Base-by-base conservation (phyloP, 1,284 basidiomycete genomes). In the Ceratobasidium sp. region DNA sequence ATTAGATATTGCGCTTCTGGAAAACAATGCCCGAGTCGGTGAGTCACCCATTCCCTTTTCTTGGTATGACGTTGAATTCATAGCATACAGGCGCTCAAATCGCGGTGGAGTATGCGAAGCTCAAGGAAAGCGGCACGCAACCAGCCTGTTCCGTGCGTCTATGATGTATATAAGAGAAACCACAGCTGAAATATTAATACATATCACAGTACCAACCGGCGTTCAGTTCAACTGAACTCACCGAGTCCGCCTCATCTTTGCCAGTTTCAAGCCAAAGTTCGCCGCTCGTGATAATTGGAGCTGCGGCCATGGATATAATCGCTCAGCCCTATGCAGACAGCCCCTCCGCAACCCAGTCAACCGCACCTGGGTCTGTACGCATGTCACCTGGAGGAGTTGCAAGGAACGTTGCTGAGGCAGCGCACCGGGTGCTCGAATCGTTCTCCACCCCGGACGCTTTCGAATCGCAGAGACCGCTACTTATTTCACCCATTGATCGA, bases 1-100 rank as follows among this genome's bases (percentile, higher is more conserved):
- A 66, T 66, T 52, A 90, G 97, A 99, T 85, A 88, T 97, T 79
- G 96, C 94, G 5, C 87, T 99, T 17, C 91, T 99, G 56, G 90
- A 94, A 85, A 99, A 98, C 83, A 97, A 97, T n/a, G 96, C 96
- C 23, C 86, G 89, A 38, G 88, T 97, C 65, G 97, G 96, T 89
- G 85, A 83, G 89, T 85, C 13, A 54, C 26, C 79, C 42, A 42
- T 2, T 59, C 48, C 3, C 42, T 48, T n/a, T 78, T 0, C 26
- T 78, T 75, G 71, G 44, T 61, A 59, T 62, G 48, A 23, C 33
- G 10, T 54, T 56, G 76, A 74, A 57, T 50, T 69, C 48, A 38
- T 67, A 12, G 75, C 56, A 42, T 52, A 10, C 77, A 94, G 93
- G 93, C 66, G 91, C 94, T 0, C 87, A 91, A 81, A 94, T 99